A percentile compares a stretch with the other conserved stretches of the same genome.
Conservation (phyloP, 225 moss, liverwort and hornwort species). For the Thuidium tamariscinum region DNA sequence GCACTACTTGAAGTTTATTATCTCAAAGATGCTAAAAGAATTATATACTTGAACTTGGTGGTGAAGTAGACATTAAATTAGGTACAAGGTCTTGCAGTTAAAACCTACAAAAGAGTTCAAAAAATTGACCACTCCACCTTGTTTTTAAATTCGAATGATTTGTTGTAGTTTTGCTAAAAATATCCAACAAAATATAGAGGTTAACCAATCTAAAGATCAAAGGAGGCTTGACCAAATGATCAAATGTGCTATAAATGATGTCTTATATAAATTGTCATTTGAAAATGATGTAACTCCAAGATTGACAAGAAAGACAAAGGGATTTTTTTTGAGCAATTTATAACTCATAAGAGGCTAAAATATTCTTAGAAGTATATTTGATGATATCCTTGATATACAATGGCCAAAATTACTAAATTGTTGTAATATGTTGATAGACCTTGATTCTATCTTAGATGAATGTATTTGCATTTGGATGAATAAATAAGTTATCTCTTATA, state of each 20-base stretch:
- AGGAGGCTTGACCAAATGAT: not conserved
- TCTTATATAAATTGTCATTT: not conserved
- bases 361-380: not conserved
- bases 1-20: not conserved
- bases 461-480: not conserved
- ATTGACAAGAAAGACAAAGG: rapidly evolving
- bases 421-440: not conserved
- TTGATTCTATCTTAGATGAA: not conserved
- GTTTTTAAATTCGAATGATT: not conserved
- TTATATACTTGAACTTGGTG: not conserved
- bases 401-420: not conserved
- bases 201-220: not conserved
- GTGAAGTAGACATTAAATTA: not conserved
- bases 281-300: not conserved
- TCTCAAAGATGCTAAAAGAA: not conserved
- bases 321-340: not conserved
- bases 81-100: rapidly evolving
- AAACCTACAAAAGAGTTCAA: not conserved
- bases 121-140: not conserved
- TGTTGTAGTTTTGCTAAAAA: rapidly evolving
- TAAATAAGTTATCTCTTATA: not conserved
- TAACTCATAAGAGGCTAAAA: rapidly evolving
- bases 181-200: rapidly evolving
- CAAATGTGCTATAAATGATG: not conserved
- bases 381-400: rapidly evolving